Evolutionary conservation across 495 filamentous ascomycete species (phyloP), one percentile per base, ranked within the genome.

Genomic region (Umbilicaria muhlenbergii): DNA sequence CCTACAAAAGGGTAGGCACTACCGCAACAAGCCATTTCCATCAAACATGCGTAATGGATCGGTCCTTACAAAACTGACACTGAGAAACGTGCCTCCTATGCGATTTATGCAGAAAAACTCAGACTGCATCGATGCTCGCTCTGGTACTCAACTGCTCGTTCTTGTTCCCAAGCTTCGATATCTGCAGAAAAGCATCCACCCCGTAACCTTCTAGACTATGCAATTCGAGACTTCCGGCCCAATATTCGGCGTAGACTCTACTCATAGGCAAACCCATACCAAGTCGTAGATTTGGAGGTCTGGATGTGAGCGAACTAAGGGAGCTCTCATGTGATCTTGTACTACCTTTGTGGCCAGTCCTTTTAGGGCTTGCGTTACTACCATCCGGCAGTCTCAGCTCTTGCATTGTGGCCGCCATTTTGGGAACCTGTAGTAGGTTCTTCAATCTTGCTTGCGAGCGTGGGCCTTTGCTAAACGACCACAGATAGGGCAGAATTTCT

Each of bases 91-190:
- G 8, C 24, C 6, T 28, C 4, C 5, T 10, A 28, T 28, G 3
- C 24, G 24, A 7, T 28, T 1, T 28, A 6, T 8, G 24, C 24
- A 28, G 24, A 28, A 6, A 28, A 28, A 8, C 38, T 71, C 68
- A 93, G 34, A 95, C 79, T 17, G 86, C 85, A 66, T 95, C 86
- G 70, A 94, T 86, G 41, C 72, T 79, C 16, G 87, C 87, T 54
- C 88, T 65, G 28, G 84, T 92, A 11, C 79, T 91, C 40, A 99
- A 64, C 58, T 93, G 88, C 67, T 99, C 91, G 56, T 94, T 94
- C 69, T 95, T 95, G 62, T 99, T 99, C 16, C 91, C 91, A 43
- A 99, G 70, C 61, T 94, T 94, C 5, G 85, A 89, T 33, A 99
- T 94, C 61, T 96, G 89, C 47, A 99, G 60, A 57, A 96, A 99